phyloP scores from a whole-genome alignment of 768 basidiomycete genomes.

The Filobasidium wieringae region DNA sequence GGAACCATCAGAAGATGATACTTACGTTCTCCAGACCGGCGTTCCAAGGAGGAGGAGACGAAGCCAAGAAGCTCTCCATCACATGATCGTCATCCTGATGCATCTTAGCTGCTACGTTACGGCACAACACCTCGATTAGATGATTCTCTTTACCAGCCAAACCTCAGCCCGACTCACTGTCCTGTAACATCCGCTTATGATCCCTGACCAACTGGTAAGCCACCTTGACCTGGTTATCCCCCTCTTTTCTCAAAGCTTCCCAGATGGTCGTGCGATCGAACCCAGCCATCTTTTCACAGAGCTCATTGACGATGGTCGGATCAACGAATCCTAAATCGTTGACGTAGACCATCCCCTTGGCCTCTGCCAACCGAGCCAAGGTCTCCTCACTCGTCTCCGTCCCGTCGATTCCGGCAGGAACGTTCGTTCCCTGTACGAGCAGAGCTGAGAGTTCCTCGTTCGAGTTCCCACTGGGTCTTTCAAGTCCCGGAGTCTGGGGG shows the following conservation, averaged over 20 bases:
- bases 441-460: conserved; percentile 27
- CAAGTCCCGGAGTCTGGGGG: conserved; percentile 49
- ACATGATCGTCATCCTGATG: conserved; percentile 61
- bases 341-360: conserved; percentile 48
- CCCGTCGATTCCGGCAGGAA: background rate
- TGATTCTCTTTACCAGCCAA: conserved; percentile 4
- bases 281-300: conserved; percentile 58
- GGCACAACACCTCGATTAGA: conserved; percentile 49
- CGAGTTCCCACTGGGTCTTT: conserved; percentile 20
- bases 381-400: background rate
- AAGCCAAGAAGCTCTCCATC: conserved; percentile 40
- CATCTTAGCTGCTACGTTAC: conserved; percentile 29
- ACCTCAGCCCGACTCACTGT: conserved; percentile 50
- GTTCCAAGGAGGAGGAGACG: conserved; percentile 40
- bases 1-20: conserved; percentile 55
- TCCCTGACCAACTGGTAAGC: conserved; percentile 89
- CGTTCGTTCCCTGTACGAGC: conserved; percentile 9
- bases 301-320: conserved; percentile 75
- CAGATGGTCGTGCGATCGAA: conserved; percentile 75
- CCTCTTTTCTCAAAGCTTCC: conserved; percentile 69
- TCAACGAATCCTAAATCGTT: conserved; percentile 86
- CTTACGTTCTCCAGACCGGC: conserved; percentile 29
- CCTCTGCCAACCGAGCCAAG: conserved; percentile 27
- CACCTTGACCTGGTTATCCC: conserved; percentile 91
- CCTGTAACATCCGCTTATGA: conserved; percentile 68